These are phyloP conservation scores for Botryotinia calthae DNA, from an alignment of 2,329 filamentous ascomycete species.

Conservation along the genomic window DNA sequence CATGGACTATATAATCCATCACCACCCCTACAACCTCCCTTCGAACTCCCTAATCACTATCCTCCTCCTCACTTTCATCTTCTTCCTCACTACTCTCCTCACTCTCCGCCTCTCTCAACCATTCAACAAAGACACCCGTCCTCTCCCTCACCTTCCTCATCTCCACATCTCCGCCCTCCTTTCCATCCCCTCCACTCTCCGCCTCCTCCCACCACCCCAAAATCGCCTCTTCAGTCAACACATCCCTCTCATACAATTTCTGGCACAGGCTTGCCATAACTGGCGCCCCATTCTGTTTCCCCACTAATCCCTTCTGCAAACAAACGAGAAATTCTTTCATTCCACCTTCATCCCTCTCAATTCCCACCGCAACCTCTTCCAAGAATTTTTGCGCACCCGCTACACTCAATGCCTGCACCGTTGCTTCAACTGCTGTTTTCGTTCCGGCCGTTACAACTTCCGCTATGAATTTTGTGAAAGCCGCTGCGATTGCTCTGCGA, in stretches of 20 bases:
- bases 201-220: slow-evolving; percentile 72
- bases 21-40: neutral
- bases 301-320: slow-evolving; percentile 74
- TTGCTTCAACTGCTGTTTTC: slow-evolving; percentile 6
- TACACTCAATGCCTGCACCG: slow-evolving; percentile 60
- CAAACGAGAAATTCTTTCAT: slow-evolving; percentile 83
- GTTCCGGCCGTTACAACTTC: slow-evolving; percentile 60
- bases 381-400: slow-evolving; percentile 60
- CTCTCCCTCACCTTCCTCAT: slow-evolving; percentile 42
- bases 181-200: neutral
- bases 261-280: slow-evolving; percentile 78
- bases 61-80: slow-evolving; percentile 42
- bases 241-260: slow-evolving; percentile 79
- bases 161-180: neutral
- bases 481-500: slow-evolving; percentile 78
- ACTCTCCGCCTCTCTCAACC: slow-evolving; percentile 74
- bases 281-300: slow-evolving; percentile 59
- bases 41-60: neutral
- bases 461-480: slow-evolving; percentile 78
- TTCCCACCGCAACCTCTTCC: slow-evolving; percentile 58
- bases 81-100: slow-evolving; percentile 64
- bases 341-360: slow-evolving; percentile 64
- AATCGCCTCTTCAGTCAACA: slow-evolving; percentile 86
- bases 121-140: slow-evolving; percentile 77
- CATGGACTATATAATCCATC: neutral